These are phyloP conservation scores for Globisporangium barbulae DNA, from an alignment of 352 stramenopile species.

Conservation along the genomic window DNA sequence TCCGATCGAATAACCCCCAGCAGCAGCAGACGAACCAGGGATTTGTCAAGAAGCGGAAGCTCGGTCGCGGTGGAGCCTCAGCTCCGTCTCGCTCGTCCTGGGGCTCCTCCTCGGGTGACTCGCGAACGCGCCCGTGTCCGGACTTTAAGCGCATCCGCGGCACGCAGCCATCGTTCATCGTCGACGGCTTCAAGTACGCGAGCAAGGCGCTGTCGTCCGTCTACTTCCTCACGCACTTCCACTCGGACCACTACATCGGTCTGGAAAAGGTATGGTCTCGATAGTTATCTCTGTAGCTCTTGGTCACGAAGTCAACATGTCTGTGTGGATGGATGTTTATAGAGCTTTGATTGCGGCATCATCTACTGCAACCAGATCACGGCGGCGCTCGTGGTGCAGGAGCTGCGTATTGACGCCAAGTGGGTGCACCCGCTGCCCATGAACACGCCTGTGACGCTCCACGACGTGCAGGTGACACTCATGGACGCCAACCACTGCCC, in stretches of 20 bases:
- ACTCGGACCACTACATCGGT: constrained; percentile 96
- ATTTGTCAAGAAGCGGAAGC: constrained; percentile 23
- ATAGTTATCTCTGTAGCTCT: background rate
- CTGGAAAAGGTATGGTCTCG: constrained; percentile 57
- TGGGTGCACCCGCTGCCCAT: constrained; percentile 91
- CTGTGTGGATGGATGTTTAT: constrained; percentile 2
- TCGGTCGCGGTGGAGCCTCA: background rate
- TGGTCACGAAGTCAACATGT: background rate
- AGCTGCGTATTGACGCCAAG: constrained; percentile 89
- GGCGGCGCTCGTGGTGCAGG: constrained; percentile 87
- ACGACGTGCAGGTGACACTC: constrained; percentile 91
- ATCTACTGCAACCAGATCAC: constrained; percentile 96
- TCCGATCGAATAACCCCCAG: background rate
- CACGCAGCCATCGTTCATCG: constrained; percentile 78
- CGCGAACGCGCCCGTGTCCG: constrained; percentile 35
- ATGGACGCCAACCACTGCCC: constrained; percentile 97
- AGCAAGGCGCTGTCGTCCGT: constrained; percentile 67
- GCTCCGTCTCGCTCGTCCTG: constrained; percentile 15
- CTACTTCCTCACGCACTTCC: constrained; percentile 98
- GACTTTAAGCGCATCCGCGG: constrained; percentile 81
- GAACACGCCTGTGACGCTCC: constrained; percentile 81
- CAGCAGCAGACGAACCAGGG: constrained; percentile 21
- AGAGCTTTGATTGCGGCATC: constrained; percentile 88
- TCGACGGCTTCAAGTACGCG: constrained; percentile 86
- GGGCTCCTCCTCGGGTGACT: constrained; percentile 5